phyloP scores from a whole-genome alignment of 352 stramenopile species.

The Phytopythium boreale region DNA sequence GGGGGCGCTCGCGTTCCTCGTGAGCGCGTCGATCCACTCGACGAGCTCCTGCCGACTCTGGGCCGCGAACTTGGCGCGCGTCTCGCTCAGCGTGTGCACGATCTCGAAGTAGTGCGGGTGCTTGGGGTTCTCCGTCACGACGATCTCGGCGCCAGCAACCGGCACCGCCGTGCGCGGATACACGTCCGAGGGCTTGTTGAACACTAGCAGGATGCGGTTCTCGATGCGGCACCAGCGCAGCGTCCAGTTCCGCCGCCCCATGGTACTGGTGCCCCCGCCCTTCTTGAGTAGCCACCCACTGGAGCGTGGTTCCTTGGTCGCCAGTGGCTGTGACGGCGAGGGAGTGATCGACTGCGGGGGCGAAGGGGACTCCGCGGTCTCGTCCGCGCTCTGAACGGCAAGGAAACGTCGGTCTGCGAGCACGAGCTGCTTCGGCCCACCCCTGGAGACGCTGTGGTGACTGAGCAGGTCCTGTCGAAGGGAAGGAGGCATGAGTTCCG shows the following conservation, averaged over 20 bases:
- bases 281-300: conserved; percentile 81
- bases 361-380: not conserved
- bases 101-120: conserved; percentile 83
- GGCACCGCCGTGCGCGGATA: conserved; percentile 62
- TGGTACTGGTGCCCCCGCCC: conserved; percentile 65
- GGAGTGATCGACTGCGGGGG: too few species aligned
- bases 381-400: conserved; percentile 33
- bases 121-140: conserved; percentile 62
- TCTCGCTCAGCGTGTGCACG: conserved; percentile 66
- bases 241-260: conserved; percentile 77
- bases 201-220: conserved; percentile 70
- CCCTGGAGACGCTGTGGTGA: conserved; percentile 57
- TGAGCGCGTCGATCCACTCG: conserved; percentile 55
- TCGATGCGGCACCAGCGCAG: conserved; percentile 77
- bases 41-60: conserved; percentile 58
- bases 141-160: conserved; percentile 60
- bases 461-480: conserved; percentile 37
- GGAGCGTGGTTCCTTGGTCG: not conserved
- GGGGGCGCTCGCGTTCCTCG: conserved; percentile 40
- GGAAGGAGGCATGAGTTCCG: not conserved
- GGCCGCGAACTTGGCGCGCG: conserved; percentile 72
- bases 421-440: conserved; percentile 73
- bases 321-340: not conserved
- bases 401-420: conserved; percentile 46
- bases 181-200: conserved; percentile 42